phyloP scores from a whole-genome alignment of 768 basidiomycete species.

The Dendrothele bispora region DNA sequence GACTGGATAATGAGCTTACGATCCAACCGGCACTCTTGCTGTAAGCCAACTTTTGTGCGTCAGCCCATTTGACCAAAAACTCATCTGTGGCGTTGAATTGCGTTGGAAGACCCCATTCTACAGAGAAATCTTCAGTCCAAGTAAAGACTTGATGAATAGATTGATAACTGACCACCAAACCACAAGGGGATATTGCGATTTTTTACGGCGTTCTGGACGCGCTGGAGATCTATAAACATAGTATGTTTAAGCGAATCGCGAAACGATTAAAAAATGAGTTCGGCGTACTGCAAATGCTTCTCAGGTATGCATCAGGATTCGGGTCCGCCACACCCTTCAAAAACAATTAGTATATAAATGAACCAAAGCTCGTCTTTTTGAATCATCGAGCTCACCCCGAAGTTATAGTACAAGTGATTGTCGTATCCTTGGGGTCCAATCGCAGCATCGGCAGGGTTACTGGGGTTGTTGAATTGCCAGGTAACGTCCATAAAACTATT shows the following conservation, averaged over 20 bases:
- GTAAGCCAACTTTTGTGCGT: conserved; percentile 71
- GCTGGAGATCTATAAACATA: conserved; percentile 50
- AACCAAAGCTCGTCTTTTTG: conserved; percentile 6
- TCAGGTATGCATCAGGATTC: conserved; percentile 64
- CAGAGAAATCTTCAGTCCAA: too few relatives aligned
- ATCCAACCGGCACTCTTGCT: conserved; percentile 65
- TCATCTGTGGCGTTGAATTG: conserved; percentile 61
- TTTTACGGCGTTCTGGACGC: conserved; percentile 48
- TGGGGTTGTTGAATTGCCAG: conserved; percentile 70
- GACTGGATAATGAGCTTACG: conserved; percentile 35
- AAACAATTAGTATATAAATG: conserved; percentile 2
- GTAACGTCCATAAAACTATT: conserved; percentile 77
- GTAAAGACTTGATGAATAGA: too few relatives aligned
- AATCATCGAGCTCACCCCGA: conserved; percentile 45
- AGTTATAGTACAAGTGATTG: conserved; percentile 79
- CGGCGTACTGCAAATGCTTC: conserved; percentile 65
- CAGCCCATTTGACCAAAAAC: conserved; percentile 69
- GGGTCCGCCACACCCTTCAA: conserved; percentile 68
- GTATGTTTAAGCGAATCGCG: not conserved
- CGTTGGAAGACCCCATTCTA: conserved; percentile 64
- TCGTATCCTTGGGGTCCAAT: conserved; percentile 76
- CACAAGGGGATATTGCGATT: conserved; percentile 47
- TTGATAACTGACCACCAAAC: conserved; percentile 39
- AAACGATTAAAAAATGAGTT: not conserved
- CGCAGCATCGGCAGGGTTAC: conserved; percentile 70